Conservation (phyloP, 805 yeast genomes). For the Spathaspora hagerdaliae region DNA sequence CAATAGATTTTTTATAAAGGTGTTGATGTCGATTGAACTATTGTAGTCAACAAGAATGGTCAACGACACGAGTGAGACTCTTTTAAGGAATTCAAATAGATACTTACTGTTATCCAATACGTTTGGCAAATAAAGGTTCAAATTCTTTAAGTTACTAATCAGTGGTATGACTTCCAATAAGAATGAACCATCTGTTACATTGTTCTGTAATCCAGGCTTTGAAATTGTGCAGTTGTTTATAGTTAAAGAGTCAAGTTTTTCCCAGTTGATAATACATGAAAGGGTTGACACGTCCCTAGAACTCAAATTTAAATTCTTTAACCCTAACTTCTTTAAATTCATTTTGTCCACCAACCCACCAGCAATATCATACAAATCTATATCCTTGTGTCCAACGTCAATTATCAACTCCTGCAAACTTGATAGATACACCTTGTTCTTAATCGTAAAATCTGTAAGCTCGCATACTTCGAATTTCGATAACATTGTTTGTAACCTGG, state of each 20-base stretch:
- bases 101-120: not conserved
- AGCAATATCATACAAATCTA: too few relatives aligned
- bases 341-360: not conserved
- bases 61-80: not conserved
- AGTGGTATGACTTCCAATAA: not conserved
- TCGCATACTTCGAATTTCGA: not conserved
- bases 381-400: not conserved
- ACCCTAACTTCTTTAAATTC: not conserved
- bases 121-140: not conserved
- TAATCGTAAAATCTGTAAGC: not conserved
- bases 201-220: not conserved
- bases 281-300: not conserved
- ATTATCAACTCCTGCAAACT: not conserved
- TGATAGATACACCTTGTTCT: not conserved
- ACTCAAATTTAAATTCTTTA: not conserved
- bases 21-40: too few relatives aligned
- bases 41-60: too few relatives aligned
- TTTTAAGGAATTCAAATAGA: not conserved
- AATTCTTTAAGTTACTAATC: too few relatives aligned
- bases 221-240: constrained; percentile 1
- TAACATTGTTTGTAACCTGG: too few relatives aligned
- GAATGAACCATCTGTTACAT: not conserved
- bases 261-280: not conserved
- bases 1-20: not conserved
- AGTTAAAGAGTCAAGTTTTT: not conserved